Evolutionary conservation across 148 eudicot genomes (phyloP), one percentile per base, ranked within the genome.

Genomic region (Chenopodium berlandieri): DNA sequence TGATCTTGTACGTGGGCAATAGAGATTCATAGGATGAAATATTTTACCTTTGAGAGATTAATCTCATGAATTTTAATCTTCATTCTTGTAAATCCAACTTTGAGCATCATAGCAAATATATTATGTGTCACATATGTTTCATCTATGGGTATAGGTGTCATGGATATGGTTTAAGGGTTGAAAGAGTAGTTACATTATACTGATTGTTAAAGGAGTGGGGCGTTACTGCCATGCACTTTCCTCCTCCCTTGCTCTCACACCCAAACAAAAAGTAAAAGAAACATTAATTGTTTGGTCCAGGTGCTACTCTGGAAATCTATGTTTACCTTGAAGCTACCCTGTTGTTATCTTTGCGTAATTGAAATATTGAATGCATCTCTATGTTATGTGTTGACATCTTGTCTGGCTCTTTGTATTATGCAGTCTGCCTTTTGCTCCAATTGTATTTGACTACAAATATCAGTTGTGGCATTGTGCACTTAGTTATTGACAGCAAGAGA

Each of bases 301-400:
- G 22, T 56, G 62, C 62, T 56, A 56, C 5, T 56, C 22, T 56
- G 62, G 62, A 14, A 56, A 56, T 17, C 12, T 2, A 56, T 14
- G 62, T 56, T 56, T 17, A 60, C 37, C 58, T 4, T 25, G n/a
- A 13, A 23, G 27, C 4, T 25, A 12, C 4, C 17, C 78, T 72
- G 67, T 25, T 75, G 56, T 71, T 73, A 50, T 60, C 62, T 74
- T 16, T 70, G 8, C 82, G 67, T 11, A 54, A 27, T 27, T 27
- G 27, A 27, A 27, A 27, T 27, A n/a, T 52, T 27, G 1, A 31
- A 4, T 78, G 9, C 73, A 60, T 71, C 46, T 37, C 27, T 71
- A 70, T 34, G 74, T 20, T 71, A 31, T 71, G 50, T 71, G 11
- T 19, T 40, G 2, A 11, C 34, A 10, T 48, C 52, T 48, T 48